Percentiles rank a stretch among this genome's conserved stretches.
Evolutionary conservation across 495 filamentous ascomycete species (phyloP).

Genomic region (Aspergillus saccharolyticus): DNA sequence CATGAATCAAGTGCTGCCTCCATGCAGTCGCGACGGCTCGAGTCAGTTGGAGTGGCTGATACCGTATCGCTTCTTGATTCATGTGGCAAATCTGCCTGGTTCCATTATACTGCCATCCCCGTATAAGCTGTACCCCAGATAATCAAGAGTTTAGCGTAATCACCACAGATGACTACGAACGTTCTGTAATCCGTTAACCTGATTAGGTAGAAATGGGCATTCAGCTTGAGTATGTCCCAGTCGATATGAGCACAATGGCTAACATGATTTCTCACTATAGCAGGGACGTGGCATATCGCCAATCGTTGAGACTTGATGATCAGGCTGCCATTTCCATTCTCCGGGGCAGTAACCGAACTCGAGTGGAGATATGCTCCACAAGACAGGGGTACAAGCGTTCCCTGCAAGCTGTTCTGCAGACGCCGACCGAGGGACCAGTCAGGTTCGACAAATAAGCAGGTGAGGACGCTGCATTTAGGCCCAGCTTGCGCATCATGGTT

Average conservation of each 20-base stretch:
- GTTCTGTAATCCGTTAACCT: too few species aligned
- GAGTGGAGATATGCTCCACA: not conserved
- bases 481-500: not conserved
- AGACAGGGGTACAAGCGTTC: not conserved
- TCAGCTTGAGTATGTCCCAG: not conserved
- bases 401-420: not conserved
- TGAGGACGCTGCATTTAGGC: not conserved
- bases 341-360: not conserved
- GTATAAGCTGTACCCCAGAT: too few species aligned
- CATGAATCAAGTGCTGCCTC: not conserved
- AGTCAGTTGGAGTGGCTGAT: not conserved
- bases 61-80: too few species aligned
- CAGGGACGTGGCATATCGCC: not conserved
- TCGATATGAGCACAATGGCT: not conserved
- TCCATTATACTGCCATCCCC: too few species aligned
- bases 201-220: not conserved
- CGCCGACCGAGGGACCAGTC: not conserved
- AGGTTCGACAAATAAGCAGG: not conserved
- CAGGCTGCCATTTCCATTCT: not conserved
- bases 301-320: not conserved
- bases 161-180: too few species aligned
- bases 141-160: too few species aligned
- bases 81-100: too few species aligned
- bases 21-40: not conserved
- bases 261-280: not conserved